Conservation (phyloP, 2,329 filamentous ascomycete species). For the Stagonosporopsis chrysanthemi region DNA sequence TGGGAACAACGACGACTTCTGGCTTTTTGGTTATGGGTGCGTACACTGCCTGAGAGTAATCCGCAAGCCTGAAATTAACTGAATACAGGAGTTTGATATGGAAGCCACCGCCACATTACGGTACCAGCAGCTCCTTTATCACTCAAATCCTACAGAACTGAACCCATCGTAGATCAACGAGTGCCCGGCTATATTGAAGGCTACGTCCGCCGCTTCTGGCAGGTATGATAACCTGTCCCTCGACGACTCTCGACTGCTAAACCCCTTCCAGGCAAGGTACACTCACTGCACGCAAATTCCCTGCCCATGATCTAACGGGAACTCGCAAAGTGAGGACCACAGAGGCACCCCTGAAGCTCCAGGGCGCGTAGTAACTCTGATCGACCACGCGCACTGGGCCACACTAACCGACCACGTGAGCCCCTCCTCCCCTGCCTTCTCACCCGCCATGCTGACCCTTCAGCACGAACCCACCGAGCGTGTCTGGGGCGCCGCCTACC, state of each 20-base stretch:
- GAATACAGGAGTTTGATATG: constrained; percentile 84
- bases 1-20: constrained; percentile 71
- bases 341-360: constrained; percentile 87
- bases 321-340: constrained; percentile 78
- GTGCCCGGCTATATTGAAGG: constrained; percentile 90
- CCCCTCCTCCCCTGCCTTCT: not conserved
- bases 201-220: constrained; percentile 97
- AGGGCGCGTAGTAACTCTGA: constrained; percentile 91
- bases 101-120: constrained; percentile 96
- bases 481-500: constrained; percentile 94
- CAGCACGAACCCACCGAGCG: constrained; percentile 60
- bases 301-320: not conserved
- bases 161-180: constrained; percentile 70
- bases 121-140: constrained; percentile 58
- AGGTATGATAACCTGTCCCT: constrained; percentile 66
- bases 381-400: constrained; percentile 84
- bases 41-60: not conserved
- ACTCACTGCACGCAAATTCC: not conserved
- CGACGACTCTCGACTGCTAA: constrained; percentile 25
- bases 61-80: not conserved
- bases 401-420: constrained; percentile 70
- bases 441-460: not conserved
- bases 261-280: constrained; percentile 45
- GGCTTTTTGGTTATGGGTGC: constrained; percentile 97
- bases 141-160: not conserved